Conservation (phyloP, 2,329 filamentous ascomycete genomes). For the Helotiales sp. region DNA sequence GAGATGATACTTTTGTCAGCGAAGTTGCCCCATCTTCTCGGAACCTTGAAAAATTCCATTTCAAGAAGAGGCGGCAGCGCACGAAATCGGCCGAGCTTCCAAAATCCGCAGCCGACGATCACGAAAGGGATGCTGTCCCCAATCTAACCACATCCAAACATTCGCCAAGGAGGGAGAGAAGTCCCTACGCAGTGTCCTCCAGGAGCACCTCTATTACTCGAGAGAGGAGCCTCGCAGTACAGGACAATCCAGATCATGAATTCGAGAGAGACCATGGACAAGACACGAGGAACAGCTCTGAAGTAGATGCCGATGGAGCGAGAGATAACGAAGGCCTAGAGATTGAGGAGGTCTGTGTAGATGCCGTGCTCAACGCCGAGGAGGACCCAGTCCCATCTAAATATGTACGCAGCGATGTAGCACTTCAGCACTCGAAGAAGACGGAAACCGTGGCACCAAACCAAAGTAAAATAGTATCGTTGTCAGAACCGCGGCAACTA, state of each 20-base stretch:
- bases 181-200: no score
- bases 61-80: conserved; percentile 23
- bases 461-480: neutral
- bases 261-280: neutral
- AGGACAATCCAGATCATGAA: neutral
- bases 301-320: neutral
- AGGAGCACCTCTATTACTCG: neutral
- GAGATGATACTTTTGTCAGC: conserved; percentile 30
- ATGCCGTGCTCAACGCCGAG: neutral
- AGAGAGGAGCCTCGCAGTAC: neutral
- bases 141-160: no score
- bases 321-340: neutral
- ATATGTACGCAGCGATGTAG: neutral
- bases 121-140: neutral
- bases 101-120: neutral
- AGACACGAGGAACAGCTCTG: no score
- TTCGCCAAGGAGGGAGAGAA: no score
- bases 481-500: neutral
- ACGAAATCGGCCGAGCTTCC: neutral
- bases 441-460: neutral
- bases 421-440: neutral
- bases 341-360: no score
- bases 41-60: conserved; percentile 33
- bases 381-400: neutral
- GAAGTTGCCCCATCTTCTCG: conserved; percentile 32